Base-by-base conservation (phyloP, 257 asterid species). In the Thymus quinquecostatus region DNA sequence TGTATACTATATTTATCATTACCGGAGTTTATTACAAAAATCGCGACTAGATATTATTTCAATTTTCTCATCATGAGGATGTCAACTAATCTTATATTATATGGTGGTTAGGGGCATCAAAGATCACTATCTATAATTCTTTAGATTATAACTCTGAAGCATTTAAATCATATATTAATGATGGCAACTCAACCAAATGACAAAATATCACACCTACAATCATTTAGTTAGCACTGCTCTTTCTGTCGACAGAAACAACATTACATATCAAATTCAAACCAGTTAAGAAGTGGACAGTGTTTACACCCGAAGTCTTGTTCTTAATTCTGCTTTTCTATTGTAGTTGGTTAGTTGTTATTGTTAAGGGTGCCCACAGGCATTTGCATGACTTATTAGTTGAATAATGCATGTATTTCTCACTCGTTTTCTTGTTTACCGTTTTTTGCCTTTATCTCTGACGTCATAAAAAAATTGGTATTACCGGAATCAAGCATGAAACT, bases 121-220 rank as follows among this genome's bases (percentile, higher is more conserved):
- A 30, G 40, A 48, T 6, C 50, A 14, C n/a, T 30, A 10, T 1
- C 33, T 10, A 50, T 29, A 66, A 40, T 21, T 12, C 55, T 48
- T 21, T 13, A 49, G 13, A 38, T 49, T 48, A 36, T 28, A 28
- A 6, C 33, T 7, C 45, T 33, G 5, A 47, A 56, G 6, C 11
- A 56, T 58, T 27, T 12, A 40, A 60, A 36, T 60, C 38, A 13
- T 12, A 29, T 8, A 10, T 47, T 27, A 4, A 11, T 1, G 1
- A n/a, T 10, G 53, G 64, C 58, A 32, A 48, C 65, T 72, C 28
- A 64, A 44, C 67, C 10, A 28, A 29, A 62, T 44, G 41, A 41
- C 2, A 7, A n/a, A 5, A 61, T 47, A 21, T 36, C 59, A 43
- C 43, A 54, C 55, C 3, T 30, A 30, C 55, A 40, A 38, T 27